Base-by-base conservation (phyloP, 108 stramenopile species). In the Discostella stelligeroides region DNA sequence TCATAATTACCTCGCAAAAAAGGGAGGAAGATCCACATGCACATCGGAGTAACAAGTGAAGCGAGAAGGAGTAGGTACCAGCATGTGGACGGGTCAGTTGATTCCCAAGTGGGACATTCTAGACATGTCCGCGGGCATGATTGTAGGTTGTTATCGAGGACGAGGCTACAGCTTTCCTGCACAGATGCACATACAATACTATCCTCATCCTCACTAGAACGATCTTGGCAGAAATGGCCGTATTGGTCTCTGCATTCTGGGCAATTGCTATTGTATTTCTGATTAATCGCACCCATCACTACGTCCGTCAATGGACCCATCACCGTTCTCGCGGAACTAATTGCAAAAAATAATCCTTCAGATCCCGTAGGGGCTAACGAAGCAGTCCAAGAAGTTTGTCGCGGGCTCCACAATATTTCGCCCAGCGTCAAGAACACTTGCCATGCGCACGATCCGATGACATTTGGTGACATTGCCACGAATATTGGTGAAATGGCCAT, bases 311-410 rank as follows among this genome's bases (percentile, higher is more conserved):
- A 40, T 29, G 74, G 74, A 46, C 71, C 66, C 2, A 81, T 25
- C 6, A 81, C 54, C 1, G 65, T 17, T 61, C 74, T 76, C 14
- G 60, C 53, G 12, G 41, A 50, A 4, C 63, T 57, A 9, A 81
- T 55, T 12, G 80, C 74, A 55, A 81, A 75, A 46, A 81, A 81
- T 14, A 81, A 51, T 18, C 80, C 80, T 30, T 81, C 80, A 43
- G 66, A 70, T 30, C 80, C 80, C 30, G 53, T 66, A 6, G 80
- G 80, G 20, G 80, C 80, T 23, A 81, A 50, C 7, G 68, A 47
- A 8, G 74, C 68, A 4, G 63, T 58, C 80, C 80, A 81, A 0
- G 72, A 49, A 30, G 49, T 48, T 48, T 68, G 68, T 2, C 81
- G 58, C 2, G 81, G 81, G 37, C 62, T 62, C 81, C 81, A 82